These are phyloP conservation scores for Fagus crenata DNA, from an alignment of 306 rosid genomes.

Conservation along the genomic window DNA sequence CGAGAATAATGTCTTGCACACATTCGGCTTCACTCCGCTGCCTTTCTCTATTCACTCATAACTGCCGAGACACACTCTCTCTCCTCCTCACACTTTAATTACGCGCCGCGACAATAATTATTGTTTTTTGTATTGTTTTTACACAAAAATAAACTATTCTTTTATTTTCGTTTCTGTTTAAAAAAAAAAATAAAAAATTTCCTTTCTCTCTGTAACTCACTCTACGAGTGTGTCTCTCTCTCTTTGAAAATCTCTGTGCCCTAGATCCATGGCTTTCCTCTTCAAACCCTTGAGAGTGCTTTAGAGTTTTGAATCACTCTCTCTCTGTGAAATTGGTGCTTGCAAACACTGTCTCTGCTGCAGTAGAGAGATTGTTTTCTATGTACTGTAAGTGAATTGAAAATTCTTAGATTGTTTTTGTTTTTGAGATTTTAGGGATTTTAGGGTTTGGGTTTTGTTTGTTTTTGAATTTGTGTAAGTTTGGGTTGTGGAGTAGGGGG, in stretches of 20 bases:
- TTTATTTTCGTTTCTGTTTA: too few species aligned
- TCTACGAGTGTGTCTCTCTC: slow-evolving; percentile 39
- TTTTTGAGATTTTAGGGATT: slow-evolving; percentile 29
- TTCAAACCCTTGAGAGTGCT: slow-evolving; percentile 37
- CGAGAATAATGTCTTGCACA: slow-evolving; percentile 25
- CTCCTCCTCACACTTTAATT: slow-evolving; percentile 37
- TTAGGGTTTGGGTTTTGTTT: slow-evolving; percentile 26
- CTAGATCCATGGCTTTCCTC: slow-evolving; percentile 77
- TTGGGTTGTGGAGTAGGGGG: slow-evolving; percentile 22
- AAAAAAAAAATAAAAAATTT: too few species aligned
- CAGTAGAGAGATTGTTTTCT: slow-evolving; percentile 16
- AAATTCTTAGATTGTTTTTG: slow-evolving; percentile 26
- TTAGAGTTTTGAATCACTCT: slow-evolving; percentile 41
- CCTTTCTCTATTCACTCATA: slow-evolving; percentile 35
- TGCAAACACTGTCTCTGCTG: slow-evolving; percentile 15
- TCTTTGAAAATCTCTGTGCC: slow-evolving; percentile 46
- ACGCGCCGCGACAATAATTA: slow-evolving; percentile 50
- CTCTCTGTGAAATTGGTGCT: slow-evolving; percentile 18
- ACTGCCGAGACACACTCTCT: slow-evolving; percentile 48
- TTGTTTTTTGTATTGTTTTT: not conserved
- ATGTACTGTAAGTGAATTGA: slow-evolving; percentile 26
- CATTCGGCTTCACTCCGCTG: not conserved
- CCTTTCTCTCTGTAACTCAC: slow-evolving; percentile 42
- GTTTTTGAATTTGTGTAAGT: slow-evolving; percentile 10
- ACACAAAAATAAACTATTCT: not conserved